These are phyloP conservation scores for Sisymbrium altissimum DNA, from an alignment of 345 rosid species.

Conservation along the genomic window DNA sequence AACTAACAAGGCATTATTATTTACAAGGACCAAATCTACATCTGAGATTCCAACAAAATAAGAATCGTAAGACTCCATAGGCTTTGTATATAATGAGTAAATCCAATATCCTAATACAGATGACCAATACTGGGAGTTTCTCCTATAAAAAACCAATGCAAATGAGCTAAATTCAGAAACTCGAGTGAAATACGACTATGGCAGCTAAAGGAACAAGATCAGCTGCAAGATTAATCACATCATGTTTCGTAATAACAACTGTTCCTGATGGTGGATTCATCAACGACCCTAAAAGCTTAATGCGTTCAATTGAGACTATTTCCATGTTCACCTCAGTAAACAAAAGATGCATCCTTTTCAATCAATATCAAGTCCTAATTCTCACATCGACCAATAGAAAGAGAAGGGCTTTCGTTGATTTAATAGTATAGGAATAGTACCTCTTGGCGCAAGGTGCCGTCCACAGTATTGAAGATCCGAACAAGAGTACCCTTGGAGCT, in stretches of 20 bases:
- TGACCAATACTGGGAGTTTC: neutral
- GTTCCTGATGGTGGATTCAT: neutral
- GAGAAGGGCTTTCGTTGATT: conserved; percentile 12
- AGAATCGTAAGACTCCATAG: neutral
- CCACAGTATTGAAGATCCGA: conserved; percentile 69
- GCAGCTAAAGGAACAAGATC: neutral
- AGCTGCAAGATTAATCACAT: neutral
- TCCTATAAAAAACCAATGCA: neutral
- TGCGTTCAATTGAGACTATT: neutral
- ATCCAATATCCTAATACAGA: neutral
- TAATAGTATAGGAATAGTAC: conserved; percentile 26
- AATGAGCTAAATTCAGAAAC: neutral
- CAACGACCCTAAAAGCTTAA: neutral
- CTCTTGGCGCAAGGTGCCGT: conserved; percentile 84
- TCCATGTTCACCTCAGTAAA: neutral
- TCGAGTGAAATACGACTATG: neutral
- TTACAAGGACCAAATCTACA: neutral
- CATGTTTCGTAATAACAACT: neutral
- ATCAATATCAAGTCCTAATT: too few species aligned
- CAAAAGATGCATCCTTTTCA: neutral
- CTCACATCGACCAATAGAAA: conserved; percentile 19
- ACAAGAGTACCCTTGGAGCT: conserved; percentile 90
- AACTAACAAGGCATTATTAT: neutral
- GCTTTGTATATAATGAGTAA: neutral
- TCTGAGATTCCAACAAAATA: neutral